phyloP scores from a whole-genome alignment of 495 filamentous ascomycete species.

The Filosporella fistucella region DNA sequence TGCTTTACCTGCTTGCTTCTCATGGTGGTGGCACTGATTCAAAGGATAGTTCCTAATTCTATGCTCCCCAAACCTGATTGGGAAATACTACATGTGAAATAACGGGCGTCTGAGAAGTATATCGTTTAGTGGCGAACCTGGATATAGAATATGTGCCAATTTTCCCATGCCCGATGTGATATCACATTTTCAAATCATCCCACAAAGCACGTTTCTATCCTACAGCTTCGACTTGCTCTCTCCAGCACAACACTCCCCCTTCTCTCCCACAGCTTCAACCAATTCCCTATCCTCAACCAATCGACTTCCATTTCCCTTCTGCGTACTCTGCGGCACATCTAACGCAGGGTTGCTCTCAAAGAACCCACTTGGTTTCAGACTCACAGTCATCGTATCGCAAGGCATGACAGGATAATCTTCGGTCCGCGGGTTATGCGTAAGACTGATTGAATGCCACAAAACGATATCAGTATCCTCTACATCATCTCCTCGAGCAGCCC shows the following conservation, averaged over 20 bases:
- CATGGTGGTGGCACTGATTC: too few relatives aligned
- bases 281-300: constrained; percentile 32
- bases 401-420: constrained; percentile 59
- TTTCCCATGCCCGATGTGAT: too few relatives aligned
- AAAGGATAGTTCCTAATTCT: too few relatives aligned
- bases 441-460: constrained; percentile 56
- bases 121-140: too few relatives aligned
- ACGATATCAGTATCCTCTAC: constrained; percentile 47
- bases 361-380: constrained; percentile 67
- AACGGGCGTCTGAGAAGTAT: too few relatives aligned
- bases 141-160: too few relatives aligned
- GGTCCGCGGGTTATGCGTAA: constrained; percentile 51
- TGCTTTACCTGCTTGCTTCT: too few relatives aligned
- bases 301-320: constrained; percentile 44
- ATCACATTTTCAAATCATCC: too few relatives aligned
- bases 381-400: constrained; percentile 51
- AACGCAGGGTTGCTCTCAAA: constrained; percentile 71
- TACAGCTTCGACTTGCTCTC: constrained; percentile 32
- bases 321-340: constrained; percentile 63
- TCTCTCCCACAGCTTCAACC: constrained; percentile 21
- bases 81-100: too few relatives aligned
- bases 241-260: constrained; percentile 27
- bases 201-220: not conserved
- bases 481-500: constrained; percentile 34
- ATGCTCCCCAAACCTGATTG: too few relatives aligned